A percentile compares a stretch with the other conserved stretches of the same genome.
Evolutionary conservation across 1,284 basidiomycete genomes (phyloP).

Genomic region (Ustilago esculenta): DNA sequence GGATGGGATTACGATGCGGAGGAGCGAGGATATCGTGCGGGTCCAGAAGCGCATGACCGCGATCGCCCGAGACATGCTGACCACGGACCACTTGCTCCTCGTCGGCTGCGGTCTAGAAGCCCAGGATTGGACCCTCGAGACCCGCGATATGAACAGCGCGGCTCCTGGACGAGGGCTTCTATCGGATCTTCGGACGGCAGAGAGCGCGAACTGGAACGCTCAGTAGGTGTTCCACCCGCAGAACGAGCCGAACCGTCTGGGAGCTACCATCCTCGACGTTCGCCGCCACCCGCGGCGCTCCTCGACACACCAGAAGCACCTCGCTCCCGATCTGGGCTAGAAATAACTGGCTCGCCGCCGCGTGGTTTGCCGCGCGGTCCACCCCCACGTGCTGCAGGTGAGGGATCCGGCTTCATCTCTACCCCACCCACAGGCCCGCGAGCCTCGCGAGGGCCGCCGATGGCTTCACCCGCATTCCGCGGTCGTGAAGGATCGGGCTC

Average conservation of each 20-base stretch:
- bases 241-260: conserved; percentile 7
- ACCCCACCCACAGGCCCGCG: conserved; percentile 37
- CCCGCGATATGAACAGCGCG: conserved; percentile 15
- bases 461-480: conserved; percentile 14
- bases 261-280: conserved; percentile 7
- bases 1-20: conserved; percentile 13
- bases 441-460: conserved; percentile 14
- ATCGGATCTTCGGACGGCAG: conserved; percentile 22
- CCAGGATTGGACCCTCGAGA: conserved; percentile 18
- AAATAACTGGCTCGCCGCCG: conserved; percentile 6
- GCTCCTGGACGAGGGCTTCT: conserved; percentile 10
- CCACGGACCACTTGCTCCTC: conserved; percentile 3
- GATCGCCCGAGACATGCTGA: conserved; percentile 7
- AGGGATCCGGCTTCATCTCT: conserved; percentile 16
- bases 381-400: conserved; percentile 1
- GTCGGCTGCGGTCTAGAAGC: conserved; percentile 24
- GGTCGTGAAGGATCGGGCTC: conserved; percentile 14
- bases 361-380: conserved; percentile 19
- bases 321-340: conserved; percentile 1
- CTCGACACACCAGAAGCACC: conserved; percentile 9
- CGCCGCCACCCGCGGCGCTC: conserved; percentile 4
- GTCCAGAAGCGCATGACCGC: conserved; percentile 13
- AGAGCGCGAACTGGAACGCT: conserved; percentile 11
- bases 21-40: conserved; percentile 6
- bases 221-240: conserved; percentile 1